Percentiles rank a stretch among this genome's conserved stretches.
Conservation (phyloP, 345 rosid species). For the Erucastrum elatum region DNA sequence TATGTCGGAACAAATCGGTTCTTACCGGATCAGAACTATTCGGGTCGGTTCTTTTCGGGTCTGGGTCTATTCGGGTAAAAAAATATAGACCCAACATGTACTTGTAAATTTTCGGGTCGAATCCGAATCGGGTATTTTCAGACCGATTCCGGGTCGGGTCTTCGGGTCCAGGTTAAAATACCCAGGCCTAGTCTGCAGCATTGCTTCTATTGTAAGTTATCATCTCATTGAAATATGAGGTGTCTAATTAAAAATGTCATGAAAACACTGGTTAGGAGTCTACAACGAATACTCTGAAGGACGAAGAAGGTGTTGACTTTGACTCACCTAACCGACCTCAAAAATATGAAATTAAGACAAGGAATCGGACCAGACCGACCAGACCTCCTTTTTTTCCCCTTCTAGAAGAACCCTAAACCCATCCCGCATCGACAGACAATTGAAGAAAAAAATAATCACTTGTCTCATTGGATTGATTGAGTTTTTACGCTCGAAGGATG, state of each 20-base stretch:
- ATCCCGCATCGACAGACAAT: background rate
- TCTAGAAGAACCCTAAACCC: conserved; percentile 34
- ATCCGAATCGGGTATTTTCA: no score
- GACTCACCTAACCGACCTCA: conserved; percentile 24
- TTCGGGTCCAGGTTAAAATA: no score
- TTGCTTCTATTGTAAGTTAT: no score
- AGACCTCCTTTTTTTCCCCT: background rate
- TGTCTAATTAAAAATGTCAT: background rate
- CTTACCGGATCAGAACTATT: no score
- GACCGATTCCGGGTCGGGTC: no score
- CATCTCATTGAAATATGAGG: background rate
- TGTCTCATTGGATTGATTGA: background rate
- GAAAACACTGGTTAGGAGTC: background rate
- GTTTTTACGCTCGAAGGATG: background rate
- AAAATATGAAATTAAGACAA: background rate
- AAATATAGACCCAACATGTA: no score
- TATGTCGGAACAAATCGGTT: no score
- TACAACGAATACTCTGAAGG: background rate
- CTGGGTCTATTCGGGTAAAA: no score
- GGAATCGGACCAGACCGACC: background rate
- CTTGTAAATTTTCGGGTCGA: no score
- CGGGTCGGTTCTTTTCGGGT: no score
- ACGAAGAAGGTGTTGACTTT: conserved; percentile 9
- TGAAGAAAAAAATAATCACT: background rate
- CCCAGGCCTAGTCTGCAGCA: no score